Percentiles rank a stretch among this genome's conserved stretches.
Conservation (phyloP, 306 rosid genomes). For the Cajanus cajan region DNA sequence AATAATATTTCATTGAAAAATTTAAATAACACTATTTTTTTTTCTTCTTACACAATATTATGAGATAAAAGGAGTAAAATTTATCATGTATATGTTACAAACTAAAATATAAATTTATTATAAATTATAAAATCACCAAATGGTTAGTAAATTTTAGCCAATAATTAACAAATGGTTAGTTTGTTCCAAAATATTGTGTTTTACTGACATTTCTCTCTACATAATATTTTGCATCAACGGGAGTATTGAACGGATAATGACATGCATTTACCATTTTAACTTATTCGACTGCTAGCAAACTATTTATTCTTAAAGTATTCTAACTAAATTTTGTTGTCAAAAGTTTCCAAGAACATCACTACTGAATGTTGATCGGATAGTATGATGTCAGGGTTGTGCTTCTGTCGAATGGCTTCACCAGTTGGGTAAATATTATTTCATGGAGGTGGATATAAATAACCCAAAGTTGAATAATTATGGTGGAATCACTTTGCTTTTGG, state of each 20-base stretch:
- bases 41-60: too few species aligned
- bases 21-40: too few species aligned
- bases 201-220: neutral
- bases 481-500: neutral
- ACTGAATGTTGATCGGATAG: neutral
- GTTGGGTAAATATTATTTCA: neutral
- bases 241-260: neutral
- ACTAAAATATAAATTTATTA: too few species aligned
- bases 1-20: too few species aligned
- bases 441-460: neutral
- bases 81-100: too few species aligned
- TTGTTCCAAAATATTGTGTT: too few species aligned
- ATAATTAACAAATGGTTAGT: too few species aligned
- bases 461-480: neutral
- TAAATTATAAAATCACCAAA: too few species aligned
- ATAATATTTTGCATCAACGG: neutral
- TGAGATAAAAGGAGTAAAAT: too few species aligned
- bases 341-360: neutral
- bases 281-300: neutral
- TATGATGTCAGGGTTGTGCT: neutral
- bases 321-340: neutral
- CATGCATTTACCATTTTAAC: neutral
- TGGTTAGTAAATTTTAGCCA: too few species aligned
- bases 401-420: neutral
- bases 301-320: neutral